Percentiles rank a stretch among this genome's conserved stretches.
phyloP scores from a whole-genome alignment of 805 yeast species.

The Candida caryicola region DNA sequence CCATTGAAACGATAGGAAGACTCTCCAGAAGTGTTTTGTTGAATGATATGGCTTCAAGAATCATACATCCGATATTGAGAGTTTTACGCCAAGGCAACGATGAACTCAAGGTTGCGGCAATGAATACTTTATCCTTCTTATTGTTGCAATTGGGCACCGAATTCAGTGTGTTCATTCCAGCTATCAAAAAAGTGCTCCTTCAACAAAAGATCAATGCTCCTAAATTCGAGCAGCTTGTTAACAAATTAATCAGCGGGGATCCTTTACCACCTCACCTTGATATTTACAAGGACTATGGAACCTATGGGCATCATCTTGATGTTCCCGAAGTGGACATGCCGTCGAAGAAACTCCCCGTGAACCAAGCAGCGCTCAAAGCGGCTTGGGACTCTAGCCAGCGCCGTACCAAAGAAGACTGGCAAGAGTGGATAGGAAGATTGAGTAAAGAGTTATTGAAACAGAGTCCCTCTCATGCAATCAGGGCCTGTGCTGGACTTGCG shows the following conservation, averaged over 20 bases:
- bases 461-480: constrained; percentile 89
- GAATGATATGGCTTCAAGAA: constrained; percentile 85
- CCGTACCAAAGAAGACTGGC: constrained; percentile 94
- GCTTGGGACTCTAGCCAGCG: constrained; percentile 93
- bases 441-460: constrained; percentile 84
- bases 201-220: constrained; percentile 65
- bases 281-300: constrained; percentile 60
- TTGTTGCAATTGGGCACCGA: constrained; percentile 81
- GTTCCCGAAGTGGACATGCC: constrained; percentile 63
- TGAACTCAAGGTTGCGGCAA: constrained; percentile 61
- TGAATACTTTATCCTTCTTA: constrained; percentile 77
- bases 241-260: constrained; percentile 75
- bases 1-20: constrained; percentile 81
- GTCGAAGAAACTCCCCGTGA: constrained; percentile 69
- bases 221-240: constrained; percentile 77
- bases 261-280: constrained; percentile 77
- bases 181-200: constrained; percentile 63
- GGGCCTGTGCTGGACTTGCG: constrained; percentile 90
- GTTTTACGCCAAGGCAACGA: constrained; percentile 53
- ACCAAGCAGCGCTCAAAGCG: constrained; percentile 60
- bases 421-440: constrained; percentile 89
- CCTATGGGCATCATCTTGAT: constrained; percentile 41
- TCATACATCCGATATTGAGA: constrained; percentile 81
- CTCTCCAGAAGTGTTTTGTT: constrained; percentile 69
- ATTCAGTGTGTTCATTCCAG: constrained; percentile 82